A percentile compares a stretch with the other conserved stretches of the same genome.
These are phyloP conservation scores for Dysphania ambrosioides DNA, from an alignment of 148 eudicot genomes.

Conservation along the genomic window DNA sequence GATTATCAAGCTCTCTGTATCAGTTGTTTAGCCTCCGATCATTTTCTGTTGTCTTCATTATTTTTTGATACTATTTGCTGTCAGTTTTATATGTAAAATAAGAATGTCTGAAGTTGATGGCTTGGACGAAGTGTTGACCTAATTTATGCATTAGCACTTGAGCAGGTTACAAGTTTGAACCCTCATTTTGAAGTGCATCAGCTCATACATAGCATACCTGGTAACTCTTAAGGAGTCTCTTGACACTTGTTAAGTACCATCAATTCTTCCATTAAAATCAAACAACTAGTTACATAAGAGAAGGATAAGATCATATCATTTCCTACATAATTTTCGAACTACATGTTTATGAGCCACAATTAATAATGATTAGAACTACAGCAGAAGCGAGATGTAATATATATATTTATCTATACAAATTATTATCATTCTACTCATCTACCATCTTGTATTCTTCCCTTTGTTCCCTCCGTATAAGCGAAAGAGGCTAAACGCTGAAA, in stretches of 20 bases:
- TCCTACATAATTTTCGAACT: slow-evolving; percentile 2
- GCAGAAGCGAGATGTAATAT: not conserved
- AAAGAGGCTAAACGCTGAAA: slow-evolving; percentile 82
- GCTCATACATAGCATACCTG: too few species aligned
- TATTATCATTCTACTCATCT: slow-evolving; percentile 20
- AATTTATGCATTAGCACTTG: too few species aligned
- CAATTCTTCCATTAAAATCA: not conserved
- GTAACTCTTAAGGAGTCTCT: too few species aligned
- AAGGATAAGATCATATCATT: not conserved
- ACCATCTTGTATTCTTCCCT: slow-evolving; percentile 59
- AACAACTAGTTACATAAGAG: slow-evolving; percentile 3
- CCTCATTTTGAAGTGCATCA: too few species aligned
- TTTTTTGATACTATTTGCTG: not conserved
- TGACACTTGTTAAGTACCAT: not conserved
- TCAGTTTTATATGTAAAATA: not conserved
- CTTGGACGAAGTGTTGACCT: too few species aligned
- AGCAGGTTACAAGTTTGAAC: too few species aligned
- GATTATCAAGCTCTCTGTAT: slow-evolving; percentile 28
- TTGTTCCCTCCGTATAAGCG: slow-evolving; percentile 74
- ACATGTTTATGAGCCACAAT: not conserved
- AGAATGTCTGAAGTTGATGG: not conserved
- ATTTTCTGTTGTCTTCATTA: not conserved
- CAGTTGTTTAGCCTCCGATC: not conserved
- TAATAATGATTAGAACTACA: not conserved
- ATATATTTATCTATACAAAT: slow-evolving; percentile 16